A percentile compares a stretch with the other conserved stretches of the same genome.
These are phyloP conservation scores for Phytopythium mirpurense DNA, from an alignment of 352 stramenopile genomes.

Conservation along the genomic window DNA sequence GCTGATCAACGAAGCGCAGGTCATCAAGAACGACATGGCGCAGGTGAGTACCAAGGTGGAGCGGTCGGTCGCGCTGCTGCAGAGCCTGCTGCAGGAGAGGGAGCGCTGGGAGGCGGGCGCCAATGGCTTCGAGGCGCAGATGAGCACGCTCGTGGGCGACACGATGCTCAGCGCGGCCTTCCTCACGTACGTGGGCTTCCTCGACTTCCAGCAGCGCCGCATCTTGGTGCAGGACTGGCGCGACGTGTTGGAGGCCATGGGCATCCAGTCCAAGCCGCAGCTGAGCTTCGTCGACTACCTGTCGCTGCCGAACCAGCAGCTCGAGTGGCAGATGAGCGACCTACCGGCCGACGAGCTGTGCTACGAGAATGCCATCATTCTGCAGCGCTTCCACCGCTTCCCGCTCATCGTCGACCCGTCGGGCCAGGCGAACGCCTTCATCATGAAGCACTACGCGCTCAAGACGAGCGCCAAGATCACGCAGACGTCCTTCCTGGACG, in stretches of 20 bases:
- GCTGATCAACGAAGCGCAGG: constrained; percentile 97
- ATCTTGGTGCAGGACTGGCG: constrained; percentile 95
- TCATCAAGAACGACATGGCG: constrained; percentile 98
- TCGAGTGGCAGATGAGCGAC: constrained; percentile 94
- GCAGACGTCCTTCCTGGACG: constrained; percentile 99
- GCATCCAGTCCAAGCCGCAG: constrained; percentile 76
- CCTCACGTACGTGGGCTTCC: constrained; percentile 98
- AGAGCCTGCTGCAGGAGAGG: constrained; percentile 97
- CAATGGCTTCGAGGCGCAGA: constrained; percentile 95
- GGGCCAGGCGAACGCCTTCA: constrained; percentile 96
- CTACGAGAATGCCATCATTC: constrained; percentile 99
- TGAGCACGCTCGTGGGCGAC: constrained; percentile 97
- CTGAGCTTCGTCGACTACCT: constrained; percentile 96
- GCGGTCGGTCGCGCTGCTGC: constrained; percentile 96
- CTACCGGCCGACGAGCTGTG: constrained; percentile 96
- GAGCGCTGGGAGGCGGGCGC: constrained; percentile 96
- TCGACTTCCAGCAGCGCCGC: constrained; percentile 96
- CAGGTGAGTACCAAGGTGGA: constrained; percentile 96
- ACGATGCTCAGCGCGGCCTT: constrained; percentile 95
- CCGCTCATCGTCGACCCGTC: constrained; percentile 99
- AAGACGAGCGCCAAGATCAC: constrained; percentile 92
- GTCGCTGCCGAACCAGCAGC: constrained; percentile 91
- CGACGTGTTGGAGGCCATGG: constrained; percentile 92
- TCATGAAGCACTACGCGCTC: constrained; percentile 96
- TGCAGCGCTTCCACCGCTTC: constrained; percentile 97